These are phyloP conservation scores for Aspergillus cavernicola DNA, from an alignment of 495 filamentous ascomycete genomes.

Conservation along the genomic window DNA sequence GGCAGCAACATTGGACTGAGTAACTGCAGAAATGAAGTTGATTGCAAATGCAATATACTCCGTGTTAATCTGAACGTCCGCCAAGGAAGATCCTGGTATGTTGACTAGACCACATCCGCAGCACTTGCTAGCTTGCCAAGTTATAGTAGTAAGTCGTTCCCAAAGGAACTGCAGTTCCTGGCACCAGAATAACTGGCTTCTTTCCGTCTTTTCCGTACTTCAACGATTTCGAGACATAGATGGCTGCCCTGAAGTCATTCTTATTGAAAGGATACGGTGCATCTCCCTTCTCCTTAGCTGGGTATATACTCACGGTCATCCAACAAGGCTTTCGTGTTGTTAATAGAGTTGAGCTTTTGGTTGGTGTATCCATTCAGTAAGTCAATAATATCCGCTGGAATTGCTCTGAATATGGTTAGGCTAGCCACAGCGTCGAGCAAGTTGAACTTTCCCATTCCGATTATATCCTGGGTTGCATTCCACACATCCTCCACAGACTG, in stretches of 20 bases:
- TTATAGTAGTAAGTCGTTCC: constrained; percentile 36
- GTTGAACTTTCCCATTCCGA: neutral
- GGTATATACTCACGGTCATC: constrained; percentile 19
- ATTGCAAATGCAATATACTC: constrained; percentile 42
- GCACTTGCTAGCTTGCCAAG: constrained; percentile 39
- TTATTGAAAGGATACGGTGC: constrained; percentile 43
- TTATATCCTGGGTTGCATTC: neutral
- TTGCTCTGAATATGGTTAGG: constrained; percentile 1
- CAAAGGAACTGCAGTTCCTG: constrained; percentile 42
- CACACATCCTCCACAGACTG: neutral
- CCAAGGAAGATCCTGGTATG: constrained; percentile 35
- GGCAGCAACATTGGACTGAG: constrained; percentile 29
- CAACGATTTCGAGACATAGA: constrained; percentile 43
- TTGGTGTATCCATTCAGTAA: constrained; percentile 16
- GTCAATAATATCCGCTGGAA: constrained; percentile 12
- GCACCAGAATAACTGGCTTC: constrained; percentile 43
- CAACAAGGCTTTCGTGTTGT: constrained; percentile 11
- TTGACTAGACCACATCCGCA: constrained; percentile 48
- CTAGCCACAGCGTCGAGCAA: constrained; percentile 9
- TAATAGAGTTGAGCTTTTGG: constrained; percentile 13
- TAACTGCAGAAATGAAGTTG: constrained; percentile 43
- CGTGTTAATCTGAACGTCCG: constrained; percentile 41
- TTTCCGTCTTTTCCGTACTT: constrained; percentile 27
- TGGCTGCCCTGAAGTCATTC: constrained; percentile 30
- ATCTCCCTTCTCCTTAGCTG: constrained; percentile 27